Evolutionary conservation across 2,329 filamentous ascomycete genomes (phyloP).

Genomic region (Xylariaceae sp.): DNA sequence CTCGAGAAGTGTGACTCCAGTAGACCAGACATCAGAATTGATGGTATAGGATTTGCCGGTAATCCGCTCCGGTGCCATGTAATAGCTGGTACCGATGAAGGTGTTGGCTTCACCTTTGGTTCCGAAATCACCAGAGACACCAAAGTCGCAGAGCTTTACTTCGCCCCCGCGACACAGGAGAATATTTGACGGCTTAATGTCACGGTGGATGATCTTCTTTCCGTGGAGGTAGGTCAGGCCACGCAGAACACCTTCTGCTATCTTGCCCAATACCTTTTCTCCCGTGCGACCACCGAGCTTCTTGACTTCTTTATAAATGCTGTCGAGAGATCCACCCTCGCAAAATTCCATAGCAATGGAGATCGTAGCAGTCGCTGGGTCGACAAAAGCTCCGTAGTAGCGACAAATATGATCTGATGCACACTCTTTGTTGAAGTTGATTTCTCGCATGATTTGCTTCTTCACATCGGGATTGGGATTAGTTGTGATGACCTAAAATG

Average conservation of each 20-base stretch:
- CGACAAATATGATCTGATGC: slow-evolving; percentile 93
- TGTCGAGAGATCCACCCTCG: slow-evolving; percentile 91
- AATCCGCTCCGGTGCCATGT: slow-evolving; percentile 98
- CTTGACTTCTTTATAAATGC: slow-evolving; percentile 96
- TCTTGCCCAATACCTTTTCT: slow-evolving; percentile 94
- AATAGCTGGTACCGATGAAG: slow-evolving; percentile 97
- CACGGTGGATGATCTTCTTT: slow-evolving; percentile 95
- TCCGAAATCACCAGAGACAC: slow-evolving; percentile 94
- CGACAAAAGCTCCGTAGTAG: slow-evolving; percentile 96
- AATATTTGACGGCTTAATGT: slow-evolving; percentile 98
- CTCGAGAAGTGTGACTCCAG: slow-evolving; percentile 94
- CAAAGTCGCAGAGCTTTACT: slow-evolving; percentile 97
- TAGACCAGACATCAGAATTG: slow-evolving; percentile 96
- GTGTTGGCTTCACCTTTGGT: slow-evolving; percentile 98
- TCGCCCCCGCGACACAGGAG: slow-evolving; percentile 86
- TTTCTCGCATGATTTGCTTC: slow-evolving; percentile 93
- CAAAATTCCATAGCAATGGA: slow-evolving; percentile 99
- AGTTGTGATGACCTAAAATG: slow-evolving; percentile 81
- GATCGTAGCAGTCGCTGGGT: slow-evolving; percentile 92
- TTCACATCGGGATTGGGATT: slow-evolving; percentile 97
- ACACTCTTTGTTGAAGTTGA: slow-evolving; percentile 97
- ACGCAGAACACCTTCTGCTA: slow-evolving; percentile 89
- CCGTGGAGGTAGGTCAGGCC: slow-evolving; percentile 92
- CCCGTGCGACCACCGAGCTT: slow-evolving; percentile 89
- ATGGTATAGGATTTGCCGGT: slow-evolving; percentile 98